Evolutionary conservation across 2,329 filamentous ascomycete species (phyloP), one percentile per base, ranked within the genome.

Genomic region (Arthrinium puccinioides): DNA sequence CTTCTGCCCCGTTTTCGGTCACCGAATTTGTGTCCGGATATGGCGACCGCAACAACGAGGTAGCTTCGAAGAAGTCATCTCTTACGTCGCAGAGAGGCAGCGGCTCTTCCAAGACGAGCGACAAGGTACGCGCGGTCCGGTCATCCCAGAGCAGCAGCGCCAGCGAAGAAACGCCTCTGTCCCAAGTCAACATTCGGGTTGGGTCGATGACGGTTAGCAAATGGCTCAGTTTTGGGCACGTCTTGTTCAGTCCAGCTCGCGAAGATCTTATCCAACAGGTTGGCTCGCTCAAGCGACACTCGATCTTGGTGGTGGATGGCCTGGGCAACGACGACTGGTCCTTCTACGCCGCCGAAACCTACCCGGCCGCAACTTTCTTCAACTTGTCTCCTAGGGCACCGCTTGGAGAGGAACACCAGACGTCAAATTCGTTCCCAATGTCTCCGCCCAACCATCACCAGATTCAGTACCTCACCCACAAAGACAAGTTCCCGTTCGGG

Each of bases 301-400:
- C 76, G 0, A 77, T 92, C 19, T 69, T 92, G 4, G 82, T 92
- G 14, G 72, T 92, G 39, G 86, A 92, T 60, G 86, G 86, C 5
- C 77, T 92, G 21, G 86, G 86, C n/a, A 89, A 88, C 52, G 79
- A 84, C 47, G 86, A 92, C 53, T 92, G 86, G 86, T 89, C 85
- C 0, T 89, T 87, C 56, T 90, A 88, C 49, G 84, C 84, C 15
- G 84, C 86, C 6, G 78, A 89, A 53, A 87, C 84, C 1, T 90
- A 90, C 46, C 82, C 83, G 0, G 69, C 70, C 1, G 82, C 82
- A 0, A 82, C 77, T 2, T 82, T 92, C 44, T 90, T 86, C 64
- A 87, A 89, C 53, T 69, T 90, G 18, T 81, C 77, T 1, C 77
- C 78, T 7, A 64, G 73, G 20, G 66, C 71, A 26, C 70, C 70